These are phyloP conservation scores for Diaporthe eres DNA, from an alignment of 2,329 filamentous ascomycete genomes.

Conservation along the genomic window DNA sequence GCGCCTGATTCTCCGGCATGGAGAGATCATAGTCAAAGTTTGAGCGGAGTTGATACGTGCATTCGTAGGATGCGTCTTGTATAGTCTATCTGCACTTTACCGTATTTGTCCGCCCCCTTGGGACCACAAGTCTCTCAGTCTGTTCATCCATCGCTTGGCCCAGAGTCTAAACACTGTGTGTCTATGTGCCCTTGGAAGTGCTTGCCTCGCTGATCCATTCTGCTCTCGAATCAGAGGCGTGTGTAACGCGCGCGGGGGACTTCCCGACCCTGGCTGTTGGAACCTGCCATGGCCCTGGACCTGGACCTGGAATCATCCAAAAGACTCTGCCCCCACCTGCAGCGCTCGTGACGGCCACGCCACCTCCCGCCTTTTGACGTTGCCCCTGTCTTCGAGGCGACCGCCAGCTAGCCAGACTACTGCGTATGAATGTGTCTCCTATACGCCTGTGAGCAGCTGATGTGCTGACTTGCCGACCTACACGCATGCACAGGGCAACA, in stretches of 20 bases:
- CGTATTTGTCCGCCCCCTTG: not conserved
- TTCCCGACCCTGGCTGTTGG: slow-evolving; percentile 8
- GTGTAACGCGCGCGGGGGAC: not conserved
- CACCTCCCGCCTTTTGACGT: not conserved
- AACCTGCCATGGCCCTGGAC: not conserved
- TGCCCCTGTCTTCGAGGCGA: slow-evolving; percentile 4
- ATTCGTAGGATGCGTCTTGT: not conserved
- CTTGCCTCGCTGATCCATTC: slow-evolving; percentile 19
- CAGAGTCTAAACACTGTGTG: slow-evolving; percentile 15
- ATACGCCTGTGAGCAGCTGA: not conserved
- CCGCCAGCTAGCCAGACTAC: not conserved
- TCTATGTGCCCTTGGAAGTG: not conserved
- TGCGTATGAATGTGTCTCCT: not conserved
- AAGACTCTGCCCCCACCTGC: not conserved
- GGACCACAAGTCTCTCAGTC: not conserved
- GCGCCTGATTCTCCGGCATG: not conserved
- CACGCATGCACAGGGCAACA: not conserved
- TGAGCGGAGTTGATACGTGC: not conserved
- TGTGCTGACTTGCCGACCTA: slow-evolving; percentile 4
- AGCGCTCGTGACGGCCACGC: slow-evolving; percentile 26
- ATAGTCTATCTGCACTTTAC: not conserved
- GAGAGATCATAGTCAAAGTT: not conserved
- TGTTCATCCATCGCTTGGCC: not conserved
- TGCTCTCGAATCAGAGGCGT: slow-evolving; percentile 4
- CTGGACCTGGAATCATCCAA: slow-evolving; percentile 7